A percentile compares a stretch with the other conserved stretches of the same genome.
phyloP scores from a whole-genome alignment of 2,329 filamentous ascomycete genomes.

The Fusarium haematococcum region DNA sequence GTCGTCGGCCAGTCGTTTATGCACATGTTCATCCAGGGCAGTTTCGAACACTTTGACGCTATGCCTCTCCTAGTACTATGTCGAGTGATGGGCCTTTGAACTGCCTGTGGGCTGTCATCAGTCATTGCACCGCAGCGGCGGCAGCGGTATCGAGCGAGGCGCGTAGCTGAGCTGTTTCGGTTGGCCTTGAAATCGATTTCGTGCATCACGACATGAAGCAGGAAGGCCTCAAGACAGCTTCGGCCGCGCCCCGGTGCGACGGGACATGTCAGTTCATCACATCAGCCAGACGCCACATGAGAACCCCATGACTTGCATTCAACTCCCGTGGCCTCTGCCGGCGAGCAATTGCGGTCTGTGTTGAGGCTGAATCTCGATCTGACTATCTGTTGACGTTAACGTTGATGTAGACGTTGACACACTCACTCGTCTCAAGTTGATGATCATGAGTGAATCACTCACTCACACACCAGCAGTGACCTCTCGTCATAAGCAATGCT shows the following conservation, averaged over 20 bases:
- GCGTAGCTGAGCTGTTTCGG: constrained; percentile 14
- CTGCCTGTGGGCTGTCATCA: constrained; percentile 1
- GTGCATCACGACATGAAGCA: constrained; percentile 30
- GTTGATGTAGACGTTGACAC: not conserved
- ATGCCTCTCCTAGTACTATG: constrained; percentile 29
- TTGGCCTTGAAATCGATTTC: constrained; percentile 30
- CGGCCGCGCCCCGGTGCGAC: constrained; percentile 2
- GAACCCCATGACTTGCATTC: constrained; percentile 2
- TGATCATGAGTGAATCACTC: not conserved
- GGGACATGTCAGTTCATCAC: constrained; percentile 14
- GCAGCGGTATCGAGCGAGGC: constrained; percentile 29
- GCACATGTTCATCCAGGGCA: constrained; percentile 38
- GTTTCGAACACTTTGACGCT: constrained; percentile 1
- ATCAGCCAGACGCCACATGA: not conserved
- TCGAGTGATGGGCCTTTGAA: constrained; percentile 17
- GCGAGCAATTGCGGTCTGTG: too few species aligned
- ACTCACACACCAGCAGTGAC: not conserved
- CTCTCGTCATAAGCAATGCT: not conserved
- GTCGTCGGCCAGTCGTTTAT: constrained; percentile 34
- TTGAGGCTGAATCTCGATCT: not conserved
- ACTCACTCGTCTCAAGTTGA: not conserved
- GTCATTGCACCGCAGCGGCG: constrained; percentile 22
- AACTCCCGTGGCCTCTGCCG: not conserved
- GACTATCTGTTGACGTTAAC: constrained; percentile 1
- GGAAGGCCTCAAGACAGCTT: constrained; percentile 28